phyloP scores from a whole-genome alignment of 1,284 basidiomycete genomes.

The Jaminaea rosea region DNA sequence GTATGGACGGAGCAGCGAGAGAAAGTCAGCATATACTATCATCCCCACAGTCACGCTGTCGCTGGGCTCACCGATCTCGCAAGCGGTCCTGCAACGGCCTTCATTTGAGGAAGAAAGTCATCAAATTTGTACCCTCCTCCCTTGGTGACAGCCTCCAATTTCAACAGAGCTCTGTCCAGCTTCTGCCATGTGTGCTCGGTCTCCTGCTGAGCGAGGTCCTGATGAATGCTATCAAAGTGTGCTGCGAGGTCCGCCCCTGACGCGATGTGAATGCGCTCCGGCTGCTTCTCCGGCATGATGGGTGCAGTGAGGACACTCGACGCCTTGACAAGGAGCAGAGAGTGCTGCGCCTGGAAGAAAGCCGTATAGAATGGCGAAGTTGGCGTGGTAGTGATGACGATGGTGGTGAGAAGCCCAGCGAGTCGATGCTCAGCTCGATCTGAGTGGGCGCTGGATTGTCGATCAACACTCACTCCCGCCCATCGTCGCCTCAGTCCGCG shows the following conservation, averaged over 20 bases:
- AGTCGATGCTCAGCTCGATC: too few relatives aligned
- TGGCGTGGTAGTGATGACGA: too few relatives aligned
- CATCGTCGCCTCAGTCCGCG: too few relatives aligned
- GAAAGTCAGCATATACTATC: not conserved
- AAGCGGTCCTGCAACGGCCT: slow-evolving; percentile 17
- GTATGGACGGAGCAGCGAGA: not conserved
- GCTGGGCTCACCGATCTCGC: slow-evolving; percentile 14
- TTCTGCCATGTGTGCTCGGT: slow-evolving; percentile 41
- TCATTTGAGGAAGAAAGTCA: slow-evolving; percentile 21
- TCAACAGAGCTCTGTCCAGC: slow-evolving; percentile 23
- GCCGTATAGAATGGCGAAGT: too few relatives aligned
- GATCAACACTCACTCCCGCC: too few relatives aligned
- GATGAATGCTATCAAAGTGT: slow-evolving; percentile 3
- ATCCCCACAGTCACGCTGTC: not conserved
- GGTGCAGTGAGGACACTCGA: too few relatives aligned
- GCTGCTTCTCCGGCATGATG: too few relatives aligned
- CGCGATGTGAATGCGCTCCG: slow-evolving; percentile 1
- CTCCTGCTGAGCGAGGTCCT: slow-evolving; percentile 14
- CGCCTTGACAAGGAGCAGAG: too few relatives aligned
- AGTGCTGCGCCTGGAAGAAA: too few relatives aligned
- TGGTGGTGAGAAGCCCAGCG: too few relatives aligned
- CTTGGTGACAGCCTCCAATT: slow-evolving; percentile 33
- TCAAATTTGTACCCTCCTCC: slow-evolving; percentile 28
- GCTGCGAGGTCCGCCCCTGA: not conserved
- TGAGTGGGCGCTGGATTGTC: too few relatives aligned